Conservation (phyloP, 225 moss, liverwort and hornwort species). For the Marchantia paleacea region DNA sequence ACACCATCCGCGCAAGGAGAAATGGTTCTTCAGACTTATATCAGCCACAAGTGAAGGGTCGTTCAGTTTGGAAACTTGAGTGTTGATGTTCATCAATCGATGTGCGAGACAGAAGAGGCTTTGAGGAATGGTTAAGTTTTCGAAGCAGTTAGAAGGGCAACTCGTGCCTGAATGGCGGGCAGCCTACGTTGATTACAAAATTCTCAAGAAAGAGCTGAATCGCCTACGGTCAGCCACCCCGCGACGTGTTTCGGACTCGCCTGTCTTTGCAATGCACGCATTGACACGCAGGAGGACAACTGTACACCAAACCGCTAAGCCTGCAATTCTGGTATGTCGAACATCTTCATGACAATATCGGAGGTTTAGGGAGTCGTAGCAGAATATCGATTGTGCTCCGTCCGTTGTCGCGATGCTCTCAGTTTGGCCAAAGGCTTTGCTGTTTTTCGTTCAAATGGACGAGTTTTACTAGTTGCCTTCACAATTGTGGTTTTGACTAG, state of each 20-base stretch:
- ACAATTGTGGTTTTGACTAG: not conserved
- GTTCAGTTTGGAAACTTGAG: too few species aligned
- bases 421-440: not conserved
- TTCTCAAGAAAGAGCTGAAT: slow-evolving; percentile 58
- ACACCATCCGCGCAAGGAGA: too few species aligned
- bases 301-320: not conserved
- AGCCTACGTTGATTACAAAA: slow-evolving; percentile 65
- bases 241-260: slow-evolving; percentile 4
- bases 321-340: not conserved
- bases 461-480: not conserved
- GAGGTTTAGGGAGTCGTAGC: not conserved
- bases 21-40: too few species aligned
- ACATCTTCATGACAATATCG: not conserved
- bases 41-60: too few species aligned
- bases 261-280: slow-evolving; percentile 5
- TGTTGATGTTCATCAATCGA: not conserved
- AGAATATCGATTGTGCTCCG: not conserved
- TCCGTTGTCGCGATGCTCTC: not conserved
- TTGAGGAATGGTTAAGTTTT: slow-evolving; percentile 63
- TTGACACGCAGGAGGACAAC: slow-evolving; percentile 10
- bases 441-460: not conserved
- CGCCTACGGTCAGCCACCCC: not conserved
- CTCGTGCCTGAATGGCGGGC: slow-evolving; percentile 70
- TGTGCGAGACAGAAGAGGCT: not conserved
- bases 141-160: slow-evolving; percentile 63